Evolutionary conservation across 371 early-diverging fungal species (phyloP).

Genomic region (Mucor sp.): DNA sequence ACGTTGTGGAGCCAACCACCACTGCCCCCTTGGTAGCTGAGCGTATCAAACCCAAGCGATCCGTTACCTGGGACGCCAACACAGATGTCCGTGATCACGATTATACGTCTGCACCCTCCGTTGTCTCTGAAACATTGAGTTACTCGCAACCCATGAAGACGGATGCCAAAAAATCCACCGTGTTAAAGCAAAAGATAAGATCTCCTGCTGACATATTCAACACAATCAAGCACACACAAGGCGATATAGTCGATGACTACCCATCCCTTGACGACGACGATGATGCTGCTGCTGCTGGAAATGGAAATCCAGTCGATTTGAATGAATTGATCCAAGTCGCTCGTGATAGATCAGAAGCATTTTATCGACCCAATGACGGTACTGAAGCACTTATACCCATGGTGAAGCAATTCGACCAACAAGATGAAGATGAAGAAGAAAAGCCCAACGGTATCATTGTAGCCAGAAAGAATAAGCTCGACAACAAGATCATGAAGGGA

Average conservation of each 20-base stretch:
- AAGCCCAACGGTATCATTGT: conserved; percentile 15
- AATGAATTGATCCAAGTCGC: conserved; percentile 30
- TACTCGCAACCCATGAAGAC: conserved; percentile 37
- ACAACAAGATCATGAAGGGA: conserved; percentile 56
- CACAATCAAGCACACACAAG: conserved; percentile 18
- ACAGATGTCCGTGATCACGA: conserved; percentile 44
- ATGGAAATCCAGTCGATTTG: conserved; percentile 18
- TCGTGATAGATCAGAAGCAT: conserved; percentile 15
- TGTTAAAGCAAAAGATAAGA: conserved; percentile 7
- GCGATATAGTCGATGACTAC: conserved; percentile 27
- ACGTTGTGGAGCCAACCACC: background rate
- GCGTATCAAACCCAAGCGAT: conserved; percentile 16
- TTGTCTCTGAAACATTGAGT: conserved; percentile 15
- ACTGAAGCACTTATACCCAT: conserved; percentile 17
- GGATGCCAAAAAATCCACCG: conserved; percentile 3
- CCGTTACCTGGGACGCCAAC: conserved; percentile 37
- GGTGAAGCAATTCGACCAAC: background rate
- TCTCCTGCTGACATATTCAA: conserved; percentile 41
- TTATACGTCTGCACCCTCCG: conserved; percentile 29
- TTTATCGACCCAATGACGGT: conserved; percentile 29
- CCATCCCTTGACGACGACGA: conserved; percentile 35
- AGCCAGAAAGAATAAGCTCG: conserved; percentile 35
- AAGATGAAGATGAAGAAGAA: conserved; percentile 8
- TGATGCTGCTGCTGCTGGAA: background rate
- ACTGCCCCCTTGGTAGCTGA: background rate